These are phyloP conservation scores for Phymatotrichopsis omnivora DNA, from an alignment of 2,329 filamentous ascomycete species.

Conservation along the genomic window DNA sequence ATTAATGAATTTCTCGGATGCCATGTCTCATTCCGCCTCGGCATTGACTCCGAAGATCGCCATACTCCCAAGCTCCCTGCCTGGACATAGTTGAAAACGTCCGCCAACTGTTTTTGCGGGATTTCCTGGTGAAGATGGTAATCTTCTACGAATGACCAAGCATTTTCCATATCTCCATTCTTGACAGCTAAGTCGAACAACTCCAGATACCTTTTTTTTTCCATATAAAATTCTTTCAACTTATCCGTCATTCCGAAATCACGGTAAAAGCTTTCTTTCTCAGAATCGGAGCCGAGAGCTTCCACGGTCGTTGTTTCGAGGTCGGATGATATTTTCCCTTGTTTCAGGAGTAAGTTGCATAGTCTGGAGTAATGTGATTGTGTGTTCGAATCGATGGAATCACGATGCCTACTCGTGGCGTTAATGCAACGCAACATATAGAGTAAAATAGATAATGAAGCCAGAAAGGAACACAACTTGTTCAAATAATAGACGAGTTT, in stretches of 20 bases:
- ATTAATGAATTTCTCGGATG: background rate
- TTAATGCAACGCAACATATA: too few species aligned
- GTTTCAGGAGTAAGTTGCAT: constrained; percentile 17
- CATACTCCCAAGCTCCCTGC: background rate
- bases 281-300: constrained; percentile 14
- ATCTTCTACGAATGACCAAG: constrained; percentile 1
- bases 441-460: too few species aligned
- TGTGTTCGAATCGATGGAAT: background rate
- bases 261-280: constrained; percentile 21
- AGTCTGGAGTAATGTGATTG: constrained; percentile 14
- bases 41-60: background rate
- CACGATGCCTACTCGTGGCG: background rate
- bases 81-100: constrained; percentile 11
- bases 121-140: background rate
- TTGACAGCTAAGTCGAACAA: constrained; percentile 8
- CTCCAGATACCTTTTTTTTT: background rate
- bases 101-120: background rate
- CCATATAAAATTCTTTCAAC: constrained; percentile 9
- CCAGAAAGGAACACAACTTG: too few species aligned
- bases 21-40: too few species aligned
- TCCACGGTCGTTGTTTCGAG: constrained; percentile 7
- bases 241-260: constrained; percentile 14
- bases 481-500: constrained; percentile 11
- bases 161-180: constrained; percentile 3
- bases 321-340: constrained; percentile 17